Base-by-base conservation (phyloP, 495 filamentous ascomycete species). In the Penicillium cosmopolitanum region DNA sequence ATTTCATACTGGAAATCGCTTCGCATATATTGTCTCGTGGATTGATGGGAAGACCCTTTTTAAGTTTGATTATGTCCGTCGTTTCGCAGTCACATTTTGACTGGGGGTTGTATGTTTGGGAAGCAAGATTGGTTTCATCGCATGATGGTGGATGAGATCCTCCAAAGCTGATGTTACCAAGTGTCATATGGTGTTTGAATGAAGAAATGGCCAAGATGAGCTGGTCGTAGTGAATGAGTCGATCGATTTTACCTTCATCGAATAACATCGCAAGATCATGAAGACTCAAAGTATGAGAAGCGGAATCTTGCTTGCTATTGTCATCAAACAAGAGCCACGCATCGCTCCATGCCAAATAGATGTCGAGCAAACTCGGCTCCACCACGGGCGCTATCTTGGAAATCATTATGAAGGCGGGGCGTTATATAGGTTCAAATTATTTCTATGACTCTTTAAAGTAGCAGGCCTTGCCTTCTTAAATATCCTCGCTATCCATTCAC, bases 341-440 rank as follows among this genome's bases (percentile, higher is more conserved):
- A 51, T 64, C 55, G 1, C 55, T 58, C 64, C 60, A 66, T 5
- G 60, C 57, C 11, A 61, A 54, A 46, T 66, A 62, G 25, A 66
- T 46, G 12, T 48, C 43, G 12, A 63, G 33, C 5, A 58, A 44
- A 55, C 28, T 52, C 31, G 60, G 60, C 12, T 55, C 55, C 33
- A 57, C 16, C 4, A 42, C 21, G 10, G 40, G 47, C 6, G 44
- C 23, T 2, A 54, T 33, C 31, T 62, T 57, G 19, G 55, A 57
- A 21, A 62, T 53, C 60, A 62, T 62, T 19, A 13, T 57, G 36
- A 38, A 38, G 36, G 34, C n/a, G 3, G 42, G n/a, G 5, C 42
- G n/a, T 46, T 46, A 12, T 15, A 46, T 10, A 2, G n/a, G 42
- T 18, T 31, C 28, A 31, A 31, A 31, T 8, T 31, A 31, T 31